These are phyloP conservation scores for Pyricularia pennisetigena DNA, from an alignment of 2,329 filamentous ascomycete genomes.

Conservation along the genomic window DNA sequence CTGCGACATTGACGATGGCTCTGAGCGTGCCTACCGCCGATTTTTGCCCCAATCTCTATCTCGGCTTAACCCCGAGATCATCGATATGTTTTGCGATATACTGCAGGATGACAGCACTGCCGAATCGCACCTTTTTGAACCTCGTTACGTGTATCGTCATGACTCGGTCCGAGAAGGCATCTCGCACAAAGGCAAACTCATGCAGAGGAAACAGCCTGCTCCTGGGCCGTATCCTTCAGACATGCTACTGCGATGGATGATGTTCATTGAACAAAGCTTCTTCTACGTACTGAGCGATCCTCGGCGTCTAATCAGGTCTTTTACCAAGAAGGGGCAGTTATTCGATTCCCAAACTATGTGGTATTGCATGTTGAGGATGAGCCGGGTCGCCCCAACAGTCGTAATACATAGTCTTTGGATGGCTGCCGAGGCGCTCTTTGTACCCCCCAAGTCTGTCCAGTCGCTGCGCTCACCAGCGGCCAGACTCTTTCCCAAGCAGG, in stretches of 20 bases:
- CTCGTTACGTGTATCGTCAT: conserved; percentile 19
- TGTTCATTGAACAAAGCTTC: conserved; percentile 54
- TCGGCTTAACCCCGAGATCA: conserved; percentile 40
- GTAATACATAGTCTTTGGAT: conserved; percentile 58
- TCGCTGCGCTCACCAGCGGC: conserved; percentile 26
- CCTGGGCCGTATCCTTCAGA: conserved; percentile 1
- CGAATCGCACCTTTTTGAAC: conserved; percentile 38
- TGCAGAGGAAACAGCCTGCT: background rate
- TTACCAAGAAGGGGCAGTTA: conserved; percentile 39
- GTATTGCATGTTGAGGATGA: conserved; percentile 54
- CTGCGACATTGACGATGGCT: conserved; percentile 9
- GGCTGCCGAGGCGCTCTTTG: conserved; percentile 46
- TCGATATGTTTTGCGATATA: conserved; percentile 52
- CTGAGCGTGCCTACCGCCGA: conserved; percentile 19
- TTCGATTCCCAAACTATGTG: conserved; percentile 52
- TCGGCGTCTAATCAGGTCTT: conserved; percentile 43
- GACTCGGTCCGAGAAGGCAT: conserved; percentile 2
- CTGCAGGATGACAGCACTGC: conserved; percentile 44
- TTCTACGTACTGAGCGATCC: conserved; percentile 55
- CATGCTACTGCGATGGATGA: conserved; percentile 32
- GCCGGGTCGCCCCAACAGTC: conserved; percentile 43
- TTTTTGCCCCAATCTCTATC: conserved; percentile 48
- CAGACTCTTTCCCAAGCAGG: conserved; percentile 23
- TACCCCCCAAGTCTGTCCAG: conserved; percentile 37
- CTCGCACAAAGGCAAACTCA: background rate